A percentile compares a stretch with the other conserved stretches of the same genome.
These are phyloP conservation scores for Chernovozyma aurita DNA, from an alignment of 1,139 yeast species.

Conservation along the genomic window DNA sequence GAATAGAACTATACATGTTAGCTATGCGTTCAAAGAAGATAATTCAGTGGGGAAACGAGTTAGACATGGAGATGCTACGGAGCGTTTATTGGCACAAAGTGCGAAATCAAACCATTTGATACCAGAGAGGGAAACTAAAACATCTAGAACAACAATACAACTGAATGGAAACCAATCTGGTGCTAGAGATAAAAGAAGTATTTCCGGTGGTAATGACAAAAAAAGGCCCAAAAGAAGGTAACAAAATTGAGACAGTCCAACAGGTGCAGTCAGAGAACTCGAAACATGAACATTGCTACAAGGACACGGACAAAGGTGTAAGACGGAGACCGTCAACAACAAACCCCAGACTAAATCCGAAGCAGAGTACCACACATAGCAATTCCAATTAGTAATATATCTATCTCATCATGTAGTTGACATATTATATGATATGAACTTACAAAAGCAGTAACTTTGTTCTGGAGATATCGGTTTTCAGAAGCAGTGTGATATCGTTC, in stretches of 20 bases:
- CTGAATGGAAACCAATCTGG: background rate
- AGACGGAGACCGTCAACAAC: background rate
- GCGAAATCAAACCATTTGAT: constrained; percentile 32
- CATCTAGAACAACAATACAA: background rate
- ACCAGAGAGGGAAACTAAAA: background rate
- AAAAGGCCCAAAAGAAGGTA: constrained; percentile 2
- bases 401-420: too few relatives aligned
- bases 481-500: too few relatives aligned
- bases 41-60: constrained; percentile 36
- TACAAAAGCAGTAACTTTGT: too few relatives aligned
- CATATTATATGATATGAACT: too few relatives aligned
- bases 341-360: too few relatives aligned
- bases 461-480: too few relatives aligned
- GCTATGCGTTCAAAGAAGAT: constrained; percentile 71
- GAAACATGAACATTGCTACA: background rate
- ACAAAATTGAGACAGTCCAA: background rate
- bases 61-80: constrained; percentile 78
- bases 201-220: constrained; percentile 1
- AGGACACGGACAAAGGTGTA: background rate
- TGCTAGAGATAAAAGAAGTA: background rate
- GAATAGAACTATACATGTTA: constrained; percentile 58
- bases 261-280: too few relatives aligned
- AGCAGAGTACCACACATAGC: too few relatives aligned
- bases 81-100: constrained; percentile 66
- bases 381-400: too few relatives aligned